Evolutionary conservation across 129 eudicot species (phyloP), one percentile per base, ranked within the genome.

Genomic region (Silybum marianum): DNA sequence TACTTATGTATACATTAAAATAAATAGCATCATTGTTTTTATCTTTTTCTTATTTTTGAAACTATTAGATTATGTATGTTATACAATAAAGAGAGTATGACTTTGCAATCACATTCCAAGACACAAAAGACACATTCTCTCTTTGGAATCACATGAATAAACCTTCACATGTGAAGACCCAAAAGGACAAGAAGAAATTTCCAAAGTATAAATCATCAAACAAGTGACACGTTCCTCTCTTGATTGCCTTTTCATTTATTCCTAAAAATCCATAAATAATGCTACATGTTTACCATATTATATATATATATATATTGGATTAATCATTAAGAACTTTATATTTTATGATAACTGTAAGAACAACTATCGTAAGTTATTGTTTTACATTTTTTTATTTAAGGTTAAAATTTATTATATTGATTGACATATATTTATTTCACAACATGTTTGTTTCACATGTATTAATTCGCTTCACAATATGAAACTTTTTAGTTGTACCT

Each of bases 141-240:
- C 75, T 78, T 83, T 78, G 86, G 83, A 83, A 83, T 83, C 86
- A 78, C 83, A 83, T 78, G 86, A 83, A 71, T n/a, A 42, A 66
- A 69, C 77, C 73, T 65, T 83, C 86, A 83, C 86, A 83, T 78
- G 86, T 83, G 86, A 83, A 28, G 46, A 66, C 60, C 83, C 65
- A 65, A 83, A 72, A 54, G 63, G 82, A 83, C 83, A 83, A 83
- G 23, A 65, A 48, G 65, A 83, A 83, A 83, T 83, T 83, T 78
- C 86, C 83, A 83, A 83, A 83, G 79, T 79, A 78, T 72, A 83
- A 72, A 78, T 83, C 79, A 78, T 83, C 78, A 78, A 83, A 78
- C 86, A 72, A 78, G 83, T 65, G 86, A 83, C 86, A 78, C 86
- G 79, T 83, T 83, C 83, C 73, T 78, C 75, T 44, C 13, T 65